phyloP scores from a whole-genome alignment of 2,329 filamentous ascomycete species.

The Blastomyces parvus region DNA sequence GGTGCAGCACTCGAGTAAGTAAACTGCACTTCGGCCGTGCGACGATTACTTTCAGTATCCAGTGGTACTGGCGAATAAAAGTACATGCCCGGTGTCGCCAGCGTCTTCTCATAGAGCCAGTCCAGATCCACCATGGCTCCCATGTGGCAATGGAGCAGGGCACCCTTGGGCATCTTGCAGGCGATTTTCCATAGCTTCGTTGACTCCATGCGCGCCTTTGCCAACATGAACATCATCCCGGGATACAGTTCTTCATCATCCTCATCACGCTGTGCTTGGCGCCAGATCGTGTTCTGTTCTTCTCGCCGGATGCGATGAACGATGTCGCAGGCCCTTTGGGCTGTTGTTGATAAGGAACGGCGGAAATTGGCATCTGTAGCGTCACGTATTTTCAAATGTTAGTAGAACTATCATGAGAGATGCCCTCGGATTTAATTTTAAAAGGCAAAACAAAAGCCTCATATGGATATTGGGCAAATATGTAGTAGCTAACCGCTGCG shows the following conservation, averaged over 20 bases:
- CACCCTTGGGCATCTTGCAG: slow-evolving; percentile 76
- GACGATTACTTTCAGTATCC: slow-evolving; percentile 43
- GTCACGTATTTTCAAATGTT: slow-evolving; percentile 1
- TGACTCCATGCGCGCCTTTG: slow-evolving; percentile 74
- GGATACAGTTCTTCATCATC: slow-evolving; percentile 59
- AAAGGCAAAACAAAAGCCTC: background rate
- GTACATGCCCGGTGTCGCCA: slow-evolving; percentile 64
- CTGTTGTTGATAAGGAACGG: slow-evolving; percentile 62
- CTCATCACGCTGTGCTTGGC: slow-evolving; percentile 53
- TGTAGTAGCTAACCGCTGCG: slow-evolving; percentile 13
- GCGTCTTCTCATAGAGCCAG: slow-evolving; percentile 62
- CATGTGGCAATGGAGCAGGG: slow-evolving; percentile 73
- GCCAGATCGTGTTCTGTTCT: slow-evolving; percentile 71
- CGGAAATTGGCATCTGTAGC: slow-evolving; percentile 25
- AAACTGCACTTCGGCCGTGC: slow-evolving; percentile 53
- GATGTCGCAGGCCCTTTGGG: slow-evolving; percentile 66
- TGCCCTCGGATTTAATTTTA: background rate
- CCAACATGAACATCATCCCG: slow-evolving; percentile 87
- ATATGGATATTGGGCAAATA: background rate
- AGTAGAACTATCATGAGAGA: background rate
- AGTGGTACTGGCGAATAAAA: slow-evolving; percentile 54
- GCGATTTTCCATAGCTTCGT: slow-evolving; percentile 82
- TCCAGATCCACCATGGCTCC: slow-evolving; percentile 87
- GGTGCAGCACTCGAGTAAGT: slow-evolving; percentile 43
- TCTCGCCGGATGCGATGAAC: slow-evolving; percentile 68